Evolutionary conservation across 768 basidiomycete genomes (phyloP).

Genomic region (Lanmaoa rubissima): DNA sequence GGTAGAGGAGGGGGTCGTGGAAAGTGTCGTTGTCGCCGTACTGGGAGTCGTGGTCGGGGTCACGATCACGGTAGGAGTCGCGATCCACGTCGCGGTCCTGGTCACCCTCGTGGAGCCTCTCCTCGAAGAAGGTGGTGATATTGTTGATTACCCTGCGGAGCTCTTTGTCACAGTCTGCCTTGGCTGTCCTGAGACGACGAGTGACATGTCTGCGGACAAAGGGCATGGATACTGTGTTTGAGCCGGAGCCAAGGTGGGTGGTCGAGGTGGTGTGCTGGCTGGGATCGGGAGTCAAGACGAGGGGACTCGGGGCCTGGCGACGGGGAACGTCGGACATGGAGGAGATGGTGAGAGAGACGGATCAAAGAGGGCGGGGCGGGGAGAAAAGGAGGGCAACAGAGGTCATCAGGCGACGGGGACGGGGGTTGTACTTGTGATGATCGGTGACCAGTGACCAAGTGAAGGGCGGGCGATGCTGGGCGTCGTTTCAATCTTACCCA

Average conservation of each 20-base stretch:
- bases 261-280: constrained; percentile 22
- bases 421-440: constrained; percentile 1
- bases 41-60: constrained; percentile 59
- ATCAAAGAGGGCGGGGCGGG: constrained; percentile 13
- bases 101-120: constrained; percentile 77
- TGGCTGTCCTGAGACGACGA: constrained; percentile 88
- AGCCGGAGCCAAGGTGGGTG: constrained; percentile 44
- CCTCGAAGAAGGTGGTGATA: constrained; percentile 94
- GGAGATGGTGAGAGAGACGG: not conserved
- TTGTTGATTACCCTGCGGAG: constrained; percentile 90
- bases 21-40: constrained; percentile 53
- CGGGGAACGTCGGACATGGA: constrained; percentile 39
- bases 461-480: constrained; percentile 10
- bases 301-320: constrained; percentile 67
- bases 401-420: constrained; percentile 21
- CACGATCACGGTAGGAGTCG: constrained; percentile 47
- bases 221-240: constrained; percentile 87
- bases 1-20: constrained; percentile 60
- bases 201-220: constrained; percentile 93
- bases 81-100: constrained; percentile 61
- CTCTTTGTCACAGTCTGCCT: constrained; percentile 96
- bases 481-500: constrained; percentile 6
- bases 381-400: constrained; percentile 8
- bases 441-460: constrained; percentile 20
- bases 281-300: constrained; percentile 70